phyloP scores from a whole-genome alignment of 441 rosid genomes.

The Metrosideros polymorpha region DNA sequence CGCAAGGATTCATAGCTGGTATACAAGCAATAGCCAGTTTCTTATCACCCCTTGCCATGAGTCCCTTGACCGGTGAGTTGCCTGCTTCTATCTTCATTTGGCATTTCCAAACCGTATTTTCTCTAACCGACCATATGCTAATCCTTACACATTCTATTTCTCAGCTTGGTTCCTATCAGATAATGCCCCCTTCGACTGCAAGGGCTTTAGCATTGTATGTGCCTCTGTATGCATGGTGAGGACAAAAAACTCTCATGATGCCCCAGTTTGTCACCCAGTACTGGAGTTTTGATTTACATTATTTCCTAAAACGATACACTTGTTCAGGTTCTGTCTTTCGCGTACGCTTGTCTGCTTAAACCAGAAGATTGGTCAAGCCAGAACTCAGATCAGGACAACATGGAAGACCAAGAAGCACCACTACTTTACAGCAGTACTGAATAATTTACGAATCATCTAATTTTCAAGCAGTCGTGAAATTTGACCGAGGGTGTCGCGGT shows the following conservation, averaged over 20 bases:
- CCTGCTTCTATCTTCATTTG: background rate
- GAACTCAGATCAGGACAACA: background rate
- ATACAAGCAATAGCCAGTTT: slow-evolving; percentile 12
- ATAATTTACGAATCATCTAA: background rate
- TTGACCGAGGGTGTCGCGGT: background rate
- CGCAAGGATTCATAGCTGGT: slow-evolving; percentile 1
- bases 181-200: slow-evolving; percentile 18
- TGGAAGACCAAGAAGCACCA: background rate
- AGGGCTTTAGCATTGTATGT: slow-evolving; percentile 9
- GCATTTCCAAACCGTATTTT: background rate
- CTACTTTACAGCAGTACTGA: background rate
- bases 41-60: slow-evolving; percentile 16
- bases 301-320: background rate
- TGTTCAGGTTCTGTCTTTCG: slow-evolving; percentile 7
- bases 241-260: background rate
- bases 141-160: background rate
- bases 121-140: background rate
- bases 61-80: slow-evolving; percentile 12
- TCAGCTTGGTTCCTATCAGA: slow-evolving; percentile 18
- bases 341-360: slow-evolving; percentile 7
- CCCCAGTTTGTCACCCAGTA: background rate
- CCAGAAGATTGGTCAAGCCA: background rate
- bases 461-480: background rate
- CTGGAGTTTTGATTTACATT: background rate
- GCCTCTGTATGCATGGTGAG: slow-evolving; percentile 11